Percentiles rank a stretch among this genome's conserved stretches.
Conservation (phyloP, 192 early-diverging fungal genomes). For the Coemansia sp. region DNA sequence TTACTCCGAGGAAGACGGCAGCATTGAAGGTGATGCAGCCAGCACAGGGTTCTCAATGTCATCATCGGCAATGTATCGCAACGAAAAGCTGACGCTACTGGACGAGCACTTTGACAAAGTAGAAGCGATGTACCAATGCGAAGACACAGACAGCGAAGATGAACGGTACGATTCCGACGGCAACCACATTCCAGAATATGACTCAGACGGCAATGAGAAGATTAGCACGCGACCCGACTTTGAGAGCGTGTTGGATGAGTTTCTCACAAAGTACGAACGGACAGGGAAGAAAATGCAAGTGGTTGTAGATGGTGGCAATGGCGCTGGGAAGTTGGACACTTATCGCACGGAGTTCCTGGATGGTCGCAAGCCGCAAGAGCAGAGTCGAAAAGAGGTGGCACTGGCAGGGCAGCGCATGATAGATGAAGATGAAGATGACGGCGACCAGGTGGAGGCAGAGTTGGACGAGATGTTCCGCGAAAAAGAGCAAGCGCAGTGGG, state of each 20-base stretch:
- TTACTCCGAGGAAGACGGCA: conserved; percentile 16
- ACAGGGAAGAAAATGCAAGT: conserved; percentile 67
- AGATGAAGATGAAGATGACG: conserved; percentile 28
- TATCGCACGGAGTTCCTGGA: conserved; percentile 58
- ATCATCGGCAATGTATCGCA: conserved; percentile 91
- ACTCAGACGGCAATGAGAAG: conserved; percentile 53
- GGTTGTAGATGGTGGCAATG: conserved; percentile 63
- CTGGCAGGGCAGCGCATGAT: conserved; percentile 26
- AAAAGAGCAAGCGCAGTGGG: conserved; percentile 71
- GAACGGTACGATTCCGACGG: conserved; percentile 62
- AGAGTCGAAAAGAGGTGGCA: conserved; percentile 45
- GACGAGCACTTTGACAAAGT: conserved; percentile 94
- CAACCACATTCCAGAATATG: conserved; percentile 54
- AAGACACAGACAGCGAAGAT: conserved; percentile 28
- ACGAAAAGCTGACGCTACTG: conserved; percentile 81
- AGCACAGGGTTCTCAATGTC: conserved; percentile 82
- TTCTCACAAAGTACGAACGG: conserved; percentile 76
- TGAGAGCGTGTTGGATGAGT: conserved; percentile 70
- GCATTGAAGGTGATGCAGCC: conserved; percentile 8
- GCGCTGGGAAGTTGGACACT: conserved; percentile 60
- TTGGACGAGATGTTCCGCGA: conserved; percentile 57
- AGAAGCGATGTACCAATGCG: conserved; percentile 49
- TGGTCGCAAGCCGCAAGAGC: conserved; percentile 16
- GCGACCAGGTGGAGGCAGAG: conserved; percentile 48
- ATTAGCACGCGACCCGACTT: conserved; percentile 69